Base-by-base conservation (phyloP, 1,284 basidiomycete species). In the Malassezia furfur region DNA sequence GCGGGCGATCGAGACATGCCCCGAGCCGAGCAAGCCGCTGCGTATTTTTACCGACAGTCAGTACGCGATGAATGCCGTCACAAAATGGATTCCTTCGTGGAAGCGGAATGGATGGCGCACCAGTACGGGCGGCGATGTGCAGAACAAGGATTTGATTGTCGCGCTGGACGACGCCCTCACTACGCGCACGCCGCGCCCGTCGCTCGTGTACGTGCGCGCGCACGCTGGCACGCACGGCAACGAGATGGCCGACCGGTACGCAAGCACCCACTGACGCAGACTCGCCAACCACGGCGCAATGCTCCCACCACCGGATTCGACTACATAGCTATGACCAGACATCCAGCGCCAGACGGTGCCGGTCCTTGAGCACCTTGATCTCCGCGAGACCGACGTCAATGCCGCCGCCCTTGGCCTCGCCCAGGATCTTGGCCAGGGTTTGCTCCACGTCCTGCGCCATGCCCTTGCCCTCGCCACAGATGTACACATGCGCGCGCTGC, bases 361-460 rank as follows among this genome's bases (percentile, higher is more conserved):
- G 81, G 76, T 96, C 91, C 80, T 96, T 96, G 75, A 96, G 79
- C 67, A 89, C 76, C 79, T 94, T 96, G 62, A 94, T 75, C 79
- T 96, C 91, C 61, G 88, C 87, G 4, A 80, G 82, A 48, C 91
- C 91, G 10, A 48, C 53, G 76, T 91, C 91, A 8, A 82, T 83
- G 38, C 81, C 83, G 31, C 88, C 89, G 48, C 88, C 88, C 79
- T 91, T 93, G 15, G 88, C 90, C 76, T 91, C 87, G 21, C 85
- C 91, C n/a, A 98, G 80, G 67, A 96, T 88, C 68, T 80, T 81
- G 56, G 83, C 83, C 43, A 98, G 79, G 32, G 83, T 81, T 66
- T 88, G 87, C 78, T 98, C 94, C 31, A 98, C 93, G 47, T 86
- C 82, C 76, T 90, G 91, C 72, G 85, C 85, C 93, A 98, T 98